These are phyloP conservation scores for Fusarium sp. DNA, from an alignment of 2,329 filamentous ascomycete species.

Conservation along the genomic window DNA sequence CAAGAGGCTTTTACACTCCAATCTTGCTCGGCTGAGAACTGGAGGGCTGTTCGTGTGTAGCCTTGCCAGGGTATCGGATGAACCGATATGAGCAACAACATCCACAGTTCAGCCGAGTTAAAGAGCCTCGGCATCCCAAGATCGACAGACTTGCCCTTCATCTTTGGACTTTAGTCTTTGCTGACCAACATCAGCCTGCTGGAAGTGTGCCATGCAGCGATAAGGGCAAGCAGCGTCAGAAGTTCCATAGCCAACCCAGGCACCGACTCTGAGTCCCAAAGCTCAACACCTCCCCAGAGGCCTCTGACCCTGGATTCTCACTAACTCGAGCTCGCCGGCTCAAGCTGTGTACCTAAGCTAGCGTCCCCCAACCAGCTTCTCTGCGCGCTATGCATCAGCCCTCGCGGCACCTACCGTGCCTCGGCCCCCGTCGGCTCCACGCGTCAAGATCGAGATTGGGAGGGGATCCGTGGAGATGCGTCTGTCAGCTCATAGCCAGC, in stretches of 20 bases:
- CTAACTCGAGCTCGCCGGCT: neutral
- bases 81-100: neutral
- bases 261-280: neutral
- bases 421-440: neutral
- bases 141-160: neutral
- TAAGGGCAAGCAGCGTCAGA: neutral
- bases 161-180: neutral
- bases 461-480: neutral
- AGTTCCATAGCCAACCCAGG: neutral
- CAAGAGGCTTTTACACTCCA: neutral
- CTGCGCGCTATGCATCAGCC: neutral
- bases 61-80: neutral
- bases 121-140: neutral
- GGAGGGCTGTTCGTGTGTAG: neutral
- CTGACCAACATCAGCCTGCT: neutral
- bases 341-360: neutral
- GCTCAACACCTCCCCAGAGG: too few relatives aligned
- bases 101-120: neutral
- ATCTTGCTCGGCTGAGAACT: neutral
- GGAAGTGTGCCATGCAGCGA: neutral
- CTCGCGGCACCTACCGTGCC: neutral
- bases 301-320: neutral
- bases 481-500: neutral
- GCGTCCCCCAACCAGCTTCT: neutral
- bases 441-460: neutral